Percentiles rank a stretch among this genome's conserved stretches.
Evolutionary conservation across 768 basidiomycete genomes (phyloP).

Genomic region (Mycena rebaudengoi): DNA sequence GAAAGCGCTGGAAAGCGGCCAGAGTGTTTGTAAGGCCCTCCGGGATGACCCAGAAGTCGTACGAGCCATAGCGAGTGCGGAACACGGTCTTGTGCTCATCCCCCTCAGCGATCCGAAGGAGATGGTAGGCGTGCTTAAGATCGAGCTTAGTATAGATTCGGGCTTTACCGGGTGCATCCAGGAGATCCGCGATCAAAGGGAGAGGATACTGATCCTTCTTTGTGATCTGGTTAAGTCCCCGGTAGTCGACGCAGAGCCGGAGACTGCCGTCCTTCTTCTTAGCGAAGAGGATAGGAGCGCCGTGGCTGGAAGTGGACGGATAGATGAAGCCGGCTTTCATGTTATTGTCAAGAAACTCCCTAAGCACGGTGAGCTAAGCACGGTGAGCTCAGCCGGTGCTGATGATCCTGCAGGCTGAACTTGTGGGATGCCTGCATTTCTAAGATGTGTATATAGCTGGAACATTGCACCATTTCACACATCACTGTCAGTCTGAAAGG

Average conservation of each 20-base stretch:
- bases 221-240: background rate
- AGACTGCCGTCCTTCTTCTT: background rate
- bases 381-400: background rate
- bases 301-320: too few species aligned
- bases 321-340: too few species aligned
- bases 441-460: background rate
- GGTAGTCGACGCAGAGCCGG: background rate
- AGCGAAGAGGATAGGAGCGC: too few species aligned
- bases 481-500: background rate
- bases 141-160: background rate
- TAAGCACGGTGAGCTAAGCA: background rate
- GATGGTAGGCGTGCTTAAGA: background rate
- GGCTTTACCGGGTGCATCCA: background rate
- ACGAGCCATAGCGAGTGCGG: background rate
- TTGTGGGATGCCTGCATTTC: background rate
- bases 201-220: too few species aligned
- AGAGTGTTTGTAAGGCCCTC: background rate
- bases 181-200: background rate
- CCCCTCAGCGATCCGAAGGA: background rate
- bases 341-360: too few species aligned
- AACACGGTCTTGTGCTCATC: background rate
- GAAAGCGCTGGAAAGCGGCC: too few species aligned
- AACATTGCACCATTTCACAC: constrained; percentile 7
- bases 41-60: background rate
- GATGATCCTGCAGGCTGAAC: background rate